phyloP scores from a whole-genome alignment of 176 grass and related monocot species.

The Aegilops sharonensis region DNA sequence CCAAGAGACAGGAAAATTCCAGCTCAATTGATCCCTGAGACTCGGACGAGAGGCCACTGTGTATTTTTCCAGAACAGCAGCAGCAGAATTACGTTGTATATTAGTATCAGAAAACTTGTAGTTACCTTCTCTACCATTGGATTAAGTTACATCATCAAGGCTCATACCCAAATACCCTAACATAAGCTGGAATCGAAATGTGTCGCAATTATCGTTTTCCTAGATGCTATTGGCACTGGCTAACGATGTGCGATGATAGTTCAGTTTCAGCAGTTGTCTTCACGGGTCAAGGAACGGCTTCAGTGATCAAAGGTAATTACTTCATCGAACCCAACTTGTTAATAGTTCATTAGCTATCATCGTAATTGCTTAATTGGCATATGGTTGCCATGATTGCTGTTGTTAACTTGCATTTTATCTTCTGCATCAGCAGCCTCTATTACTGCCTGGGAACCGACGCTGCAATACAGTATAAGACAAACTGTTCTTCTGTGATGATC shows the following conservation, averaged over 20 bases:
- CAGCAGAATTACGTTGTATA: slow-evolving; percentile 6
- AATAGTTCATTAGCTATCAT: neutral
- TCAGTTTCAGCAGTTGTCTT: slow-evolving; percentile 21
- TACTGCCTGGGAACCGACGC: neutral
- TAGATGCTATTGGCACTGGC: neutral
- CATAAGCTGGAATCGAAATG: neutral
- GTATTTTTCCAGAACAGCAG: neutral
- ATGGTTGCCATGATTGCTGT: neutral
- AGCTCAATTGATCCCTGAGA: slow-evolving; percentile 48
- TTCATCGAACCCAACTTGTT: neutral
- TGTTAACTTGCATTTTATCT: neutral
- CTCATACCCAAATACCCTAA: too few relatives aligned
- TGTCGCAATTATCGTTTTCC: neutral
- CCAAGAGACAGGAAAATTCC: slow-evolving; percentile 38
- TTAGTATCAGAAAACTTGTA: slow-evolving; percentile 7
- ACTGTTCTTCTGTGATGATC: slow-evolving; percentile 2
- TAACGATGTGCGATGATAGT: neutral
- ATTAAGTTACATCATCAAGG: slow-evolving; percentile 3
- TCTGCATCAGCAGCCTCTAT: slow-evolving; percentile 4
- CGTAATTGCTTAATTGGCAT: neutral
- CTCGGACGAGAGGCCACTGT: neutral
- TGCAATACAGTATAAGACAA: neutral
- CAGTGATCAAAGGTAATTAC: slow-evolving; percentile 6
- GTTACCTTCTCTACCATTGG: neutral
- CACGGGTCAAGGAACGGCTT: slow-evolving; percentile 16